Evolutionary conservation across 306 rosid species (phyloP), one percentile per base, ranked within the genome.

Genomic region (Hippophae gyantsensis): DNA sequence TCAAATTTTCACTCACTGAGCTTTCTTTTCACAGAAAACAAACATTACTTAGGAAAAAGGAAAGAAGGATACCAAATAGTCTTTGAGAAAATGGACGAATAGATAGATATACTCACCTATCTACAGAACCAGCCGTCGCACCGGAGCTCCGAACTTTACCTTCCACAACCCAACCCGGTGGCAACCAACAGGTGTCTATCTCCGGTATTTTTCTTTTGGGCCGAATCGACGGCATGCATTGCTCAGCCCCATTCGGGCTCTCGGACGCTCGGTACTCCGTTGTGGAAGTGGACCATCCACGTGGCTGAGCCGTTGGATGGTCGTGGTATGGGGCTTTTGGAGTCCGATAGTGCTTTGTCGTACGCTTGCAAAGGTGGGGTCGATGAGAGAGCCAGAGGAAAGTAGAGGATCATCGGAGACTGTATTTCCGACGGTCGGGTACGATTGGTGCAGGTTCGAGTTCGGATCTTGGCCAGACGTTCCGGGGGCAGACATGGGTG

Each of bases 101-200:
- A 38, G 2, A 41, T 7, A n/a, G 5, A 7, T 48, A 56, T 3
- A 8, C 73, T 69, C 43, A 82, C 87, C 56, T 78, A 57, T 82
- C 87, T 10, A 51, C 59, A 1, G 58, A 23, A 53, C 87, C 87
- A 26, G 87, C 87, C 1, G 84, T 72, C 25, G 74, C 79, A 61
- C 87, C 87, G 9, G 84, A 72, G 79, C n/a, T 14, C 68, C 87
- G 79, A 7, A 82, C 84, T 72, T 61, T 82, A 43, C 67, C 74
- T 52, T 75, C 75, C 2, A 72, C 58, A 0, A 52, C 7, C 87
- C 87, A 82, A 43, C 77, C 77, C 6, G 49, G 10, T 7, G 87
- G 87, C 60, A 82, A 62, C 87, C 87, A 82, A 60, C 54, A 62
- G 40, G 71, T 61, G 48, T 64, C 43, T 11, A 60, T 18, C 42